These are phyloP conservation scores for Zostera marina DNA, from an alignment of 116 monocot species.

Conservation along the genomic window DNA sequence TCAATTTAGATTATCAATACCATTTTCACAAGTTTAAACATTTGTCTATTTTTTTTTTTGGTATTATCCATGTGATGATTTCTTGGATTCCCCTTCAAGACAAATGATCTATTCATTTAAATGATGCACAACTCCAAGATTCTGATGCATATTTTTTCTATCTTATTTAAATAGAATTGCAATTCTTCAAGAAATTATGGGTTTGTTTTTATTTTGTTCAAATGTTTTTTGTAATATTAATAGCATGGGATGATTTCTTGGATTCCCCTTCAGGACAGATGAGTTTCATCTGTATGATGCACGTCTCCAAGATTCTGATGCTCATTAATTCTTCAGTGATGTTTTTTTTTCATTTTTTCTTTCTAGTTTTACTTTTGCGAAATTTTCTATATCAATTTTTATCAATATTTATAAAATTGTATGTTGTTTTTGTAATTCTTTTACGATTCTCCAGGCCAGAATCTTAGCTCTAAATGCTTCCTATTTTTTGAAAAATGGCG, in stretches of 20 bases:
- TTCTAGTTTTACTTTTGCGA: neutral
- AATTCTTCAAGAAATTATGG: neutral
- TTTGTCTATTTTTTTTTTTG: neutral
- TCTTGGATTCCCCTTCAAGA: conserved; percentile 69
- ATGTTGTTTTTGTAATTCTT: no score
- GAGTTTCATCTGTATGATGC: conserved; percentile 35
- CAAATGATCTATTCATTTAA: conserved; percentile 17
- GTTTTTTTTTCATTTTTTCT: neutral
- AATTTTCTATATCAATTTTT: no score
- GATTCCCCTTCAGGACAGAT: conserved; percentile 59
- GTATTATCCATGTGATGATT: conserved; percentile 5
- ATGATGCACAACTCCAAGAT: conserved; percentile 47
- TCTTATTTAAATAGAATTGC: neutral
- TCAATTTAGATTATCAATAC: no score
- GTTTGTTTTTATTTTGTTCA: conserved; percentile 6
- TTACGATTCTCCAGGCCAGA: conserved; percentile 67
- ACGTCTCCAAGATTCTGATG: conserved; percentile 52
- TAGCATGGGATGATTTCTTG: conserved; percentile 30
- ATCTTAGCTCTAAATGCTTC: conserved; percentile 86
- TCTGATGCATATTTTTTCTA: conserved; percentile 35
- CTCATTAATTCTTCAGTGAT: neutral
- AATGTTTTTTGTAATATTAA: neutral
- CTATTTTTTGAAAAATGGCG: conserved; percentile 76
- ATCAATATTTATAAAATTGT: no score
- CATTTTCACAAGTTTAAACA: no score